phyloP scores from a whole-genome alignment of 768 basidiomycete species.

The Suillus weaverae region DNA sequence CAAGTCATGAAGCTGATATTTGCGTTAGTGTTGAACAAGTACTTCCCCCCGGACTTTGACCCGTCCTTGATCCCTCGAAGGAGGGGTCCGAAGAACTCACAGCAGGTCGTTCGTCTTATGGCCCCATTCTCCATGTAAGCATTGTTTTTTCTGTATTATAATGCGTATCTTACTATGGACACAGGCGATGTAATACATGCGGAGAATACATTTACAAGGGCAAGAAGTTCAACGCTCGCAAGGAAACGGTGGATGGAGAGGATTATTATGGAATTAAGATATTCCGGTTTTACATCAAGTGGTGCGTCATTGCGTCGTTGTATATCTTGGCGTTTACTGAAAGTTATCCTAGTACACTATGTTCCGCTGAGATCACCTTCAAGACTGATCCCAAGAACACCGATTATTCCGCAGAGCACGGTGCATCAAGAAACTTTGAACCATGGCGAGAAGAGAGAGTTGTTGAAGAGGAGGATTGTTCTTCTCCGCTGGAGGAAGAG shows the following conservation, averaged over 20 bases:
- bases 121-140: constrained; percentile 96
- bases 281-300: constrained; percentile 91
- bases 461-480: constrained; percentile 78
- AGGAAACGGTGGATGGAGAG: constrained; percentile 96
- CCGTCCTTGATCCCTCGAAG: constrained; percentile 92
- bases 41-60: constrained; percentile 98
- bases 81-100: constrained; percentile 89
- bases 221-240: constrained; percentile 99
- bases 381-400: constrained; percentile 99
- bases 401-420: constrained; percentile 91
- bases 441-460: constrained; percentile 88
- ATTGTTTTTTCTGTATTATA: background rate
- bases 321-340: background rate
- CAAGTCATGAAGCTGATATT: constrained; percentile 8
- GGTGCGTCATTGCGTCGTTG: constrained; percentile 50
- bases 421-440: constrained; percentile 96
- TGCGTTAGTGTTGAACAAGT: constrained; percentile 81
- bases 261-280: constrained; percentile 99
- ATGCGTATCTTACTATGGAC: constrained; percentile 13
- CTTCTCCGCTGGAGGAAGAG: constrained; percentile 85
- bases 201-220: constrained; percentile 99
- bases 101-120: constrained; percentile 98
- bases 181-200: constrained; percentile 89
- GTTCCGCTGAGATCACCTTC: constrained; percentile 98
- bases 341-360: constrained; percentile 67